These are phyloP conservation scores for Rhizopus arrhizus DNA, from an alignment of 371 early-diverging fungal genomes.

Conservation along the genomic window DNA sequence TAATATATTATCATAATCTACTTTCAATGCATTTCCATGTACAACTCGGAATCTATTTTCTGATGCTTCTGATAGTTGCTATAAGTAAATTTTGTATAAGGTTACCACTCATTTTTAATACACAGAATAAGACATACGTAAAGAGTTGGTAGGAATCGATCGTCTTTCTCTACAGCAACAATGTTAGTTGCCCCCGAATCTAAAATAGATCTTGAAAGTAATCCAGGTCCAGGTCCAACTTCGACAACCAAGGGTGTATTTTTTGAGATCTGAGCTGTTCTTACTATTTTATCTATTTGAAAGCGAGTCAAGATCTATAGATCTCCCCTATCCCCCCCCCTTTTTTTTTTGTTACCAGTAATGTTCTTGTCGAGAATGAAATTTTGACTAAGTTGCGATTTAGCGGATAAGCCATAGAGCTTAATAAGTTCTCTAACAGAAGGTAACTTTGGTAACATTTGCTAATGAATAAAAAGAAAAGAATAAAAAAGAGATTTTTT, in stretches of 20 bases:
- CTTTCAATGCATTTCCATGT: slow-evolving; percentile 68
- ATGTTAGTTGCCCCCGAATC: slow-evolving; percentile 69
- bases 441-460: slow-evolving; percentile 54
- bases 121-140: slow-evolving; percentile 38
- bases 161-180: slow-evolving; percentile 80
- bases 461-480: slow-evolving; percentile 5
- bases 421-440: slow-evolving; percentile 75
- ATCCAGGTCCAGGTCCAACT: slow-evolving; percentile 85
- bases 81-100: slow-evolving; percentile 11
- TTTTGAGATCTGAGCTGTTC: slow-evolving; percentile 59
- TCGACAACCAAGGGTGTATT: slow-evolving; percentile 74
- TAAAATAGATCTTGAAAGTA: slow-evolving; percentile 78
- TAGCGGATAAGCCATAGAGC: slow-evolving; percentile 76
- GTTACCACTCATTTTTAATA: background rate
- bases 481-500: background rate
- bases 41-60: slow-evolving; percentile 55
- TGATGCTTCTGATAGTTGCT: slow-evolving; percentile 70
- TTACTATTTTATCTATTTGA: slow-evolving; percentile 67
- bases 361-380: slow-evolving; percentile 86
- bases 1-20: slow-evolving; percentile 57
- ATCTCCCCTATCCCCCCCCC: too few relatives aligned
- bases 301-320: background rate
- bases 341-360: slow-evolving; percentile 59
- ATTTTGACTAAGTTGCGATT: slow-evolving; percentile 79
- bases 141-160: slow-evolving; percentile 72